Base-by-base conservation (phyloP, 2,329 filamentous ascomycete genomes). In the Dothidotthia symphoricarpi region DNA sequence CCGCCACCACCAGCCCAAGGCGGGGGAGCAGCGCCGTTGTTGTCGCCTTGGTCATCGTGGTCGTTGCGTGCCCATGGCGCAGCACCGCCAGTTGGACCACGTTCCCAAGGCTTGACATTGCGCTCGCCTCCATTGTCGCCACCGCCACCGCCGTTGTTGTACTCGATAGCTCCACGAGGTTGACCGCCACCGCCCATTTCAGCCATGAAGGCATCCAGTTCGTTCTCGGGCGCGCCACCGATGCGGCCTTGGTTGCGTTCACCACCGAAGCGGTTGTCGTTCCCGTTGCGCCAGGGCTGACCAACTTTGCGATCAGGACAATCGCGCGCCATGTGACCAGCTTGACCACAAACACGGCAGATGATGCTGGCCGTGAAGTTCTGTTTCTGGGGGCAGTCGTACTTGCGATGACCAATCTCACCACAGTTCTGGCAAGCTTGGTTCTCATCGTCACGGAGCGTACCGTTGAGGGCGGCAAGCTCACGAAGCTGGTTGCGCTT, bases 341-440 rank as follows among this genome's bases (percentile, higher is more conserved):
- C 90, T 66, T 97, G 96, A 55, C 93, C 93, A 73, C 93, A 98
- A 57, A 96, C 86, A 59, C 91, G 90, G 72, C 93, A 98, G 64
- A 98, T 97, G 67, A 98, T 97, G 71, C 89, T 97, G 59, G 93
- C 90, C n/a, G 93, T 98, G 72, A 86, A 97, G 72, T 98, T 98
- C 66, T 90, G 88, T 69, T 93, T 88, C 72, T 98, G 88, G 11
- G 93, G 93, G 59, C 93, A 98, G 66, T 98, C 93, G 68, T 96
- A 97, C 72, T 98, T 98, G 71, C 93, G 85, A 70, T 98, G 93
- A 45, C 93, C 93, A 51, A 98, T 98, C 77, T 97, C 89, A 57
- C 93, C 93, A 74, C 82, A 98, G 75, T 98, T 98, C 74, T 98
- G 93, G 72, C 93, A 98, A 52, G 93, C 93, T 69, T 98, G 93